Evolutionary conservation across 129 eudicot genomes (phyloP).

Genomic region (Chrysanthemum makinoi): DNA sequence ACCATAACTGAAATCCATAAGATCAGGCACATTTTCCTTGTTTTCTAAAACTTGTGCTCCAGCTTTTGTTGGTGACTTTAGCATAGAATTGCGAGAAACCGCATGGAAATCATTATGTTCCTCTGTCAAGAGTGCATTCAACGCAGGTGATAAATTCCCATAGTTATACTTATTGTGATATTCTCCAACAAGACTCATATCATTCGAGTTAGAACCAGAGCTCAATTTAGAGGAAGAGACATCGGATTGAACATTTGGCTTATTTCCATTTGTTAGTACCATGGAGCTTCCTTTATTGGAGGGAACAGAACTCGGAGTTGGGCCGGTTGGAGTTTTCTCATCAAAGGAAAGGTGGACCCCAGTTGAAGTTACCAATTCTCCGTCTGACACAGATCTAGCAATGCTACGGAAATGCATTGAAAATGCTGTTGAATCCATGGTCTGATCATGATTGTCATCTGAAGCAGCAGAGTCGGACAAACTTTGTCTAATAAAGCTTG

Average conservation of each 20-base stretch:
- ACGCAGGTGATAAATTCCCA: conserved; percentile 61
- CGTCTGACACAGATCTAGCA: conserved; percentile 73
- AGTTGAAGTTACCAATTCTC: conserved; percentile 67
- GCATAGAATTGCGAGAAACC: conserved; percentile 21
- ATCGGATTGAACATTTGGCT: conserved; percentile 35
- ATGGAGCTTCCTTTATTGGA: conserved; percentile 44
- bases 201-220: conserved; percentile 48
- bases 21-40: conserved; percentile 27
- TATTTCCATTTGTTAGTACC: conserved; percentile 59
- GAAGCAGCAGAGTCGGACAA: conserved; percentile 62
- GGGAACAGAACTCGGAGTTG: conserved; percentile 36
- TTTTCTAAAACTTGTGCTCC: conserved; percentile 21
- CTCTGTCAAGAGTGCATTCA: conserved; percentile 64
- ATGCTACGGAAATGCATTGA: conserved; percentile 89
- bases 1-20: conserved; percentile 25
- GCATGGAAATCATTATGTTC: conserved; percentile 38
- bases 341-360: conserved; percentile 56
- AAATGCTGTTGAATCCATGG: conserved; percentile 93
- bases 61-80: conserved; percentile 31
- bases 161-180: conserved; percentile 55
- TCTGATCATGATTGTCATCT: conserved; percentile 70
- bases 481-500: conserved; percentile 61
- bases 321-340: conserved; percentile 52
- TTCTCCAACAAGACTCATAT: conserved; percentile 88
- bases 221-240: conserved; percentile 33